Conservation (phyloP, 768 basidiomycete species). For the Chiua virens region DNA sequence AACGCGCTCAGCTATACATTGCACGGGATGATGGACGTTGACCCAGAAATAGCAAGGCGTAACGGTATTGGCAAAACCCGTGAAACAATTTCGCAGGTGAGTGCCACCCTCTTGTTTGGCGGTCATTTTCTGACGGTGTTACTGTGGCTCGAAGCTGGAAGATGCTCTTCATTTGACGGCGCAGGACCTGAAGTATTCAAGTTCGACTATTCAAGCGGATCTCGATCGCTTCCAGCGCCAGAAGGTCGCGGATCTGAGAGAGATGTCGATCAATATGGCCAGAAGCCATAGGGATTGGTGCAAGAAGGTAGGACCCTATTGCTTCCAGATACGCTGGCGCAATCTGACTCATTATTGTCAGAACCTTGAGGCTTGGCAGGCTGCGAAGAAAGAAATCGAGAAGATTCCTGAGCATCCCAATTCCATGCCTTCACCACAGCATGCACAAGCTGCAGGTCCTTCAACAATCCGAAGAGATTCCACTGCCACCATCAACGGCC, state of each 20-base stretch:
- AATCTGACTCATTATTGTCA: slow-evolving; percentile 34
- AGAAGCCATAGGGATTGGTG: slow-evolving; percentile 95
- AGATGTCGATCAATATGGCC: slow-evolving; percentile 92
- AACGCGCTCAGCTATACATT: slow-evolving; percentile 92
- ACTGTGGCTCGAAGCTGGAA: slow-evolving; percentile 65
- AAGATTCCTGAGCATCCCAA: slow-evolving; percentile 93
- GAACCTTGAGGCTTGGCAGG: slow-evolving; percentile 98
- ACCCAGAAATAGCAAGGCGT: slow-evolving; percentile 93
- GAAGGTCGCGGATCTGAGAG: slow-evolving; percentile 93
- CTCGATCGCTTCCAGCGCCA: slow-evolving; percentile 97
- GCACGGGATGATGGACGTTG: slow-evolving; percentile 98
- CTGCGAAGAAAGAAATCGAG: slow-evolving; percentile 87
- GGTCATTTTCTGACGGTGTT: slow-evolving; percentile 13
- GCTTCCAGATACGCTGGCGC: slow-evolving; percentile 3
- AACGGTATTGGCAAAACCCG: slow-evolving; percentile 93
- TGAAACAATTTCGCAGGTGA: slow-evolving; percentile 92
- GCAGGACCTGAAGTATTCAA: slow-evolving; percentile 94
- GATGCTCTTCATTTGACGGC: slow-evolving; percentile 90
- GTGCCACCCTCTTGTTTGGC: slow-evolving; percentile 17
- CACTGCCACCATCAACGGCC: slow-evolving; percentile 68
- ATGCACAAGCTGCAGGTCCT: slow-evolving; percentile 36
- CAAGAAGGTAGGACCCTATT: slow-evolving; percentile 64
- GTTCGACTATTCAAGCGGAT: slow-evolving; percentile 95
- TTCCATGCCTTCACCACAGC: slow-evolving; percentile 44
- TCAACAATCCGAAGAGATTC: slow-evolving; percentile 60